Evolutionary conservation across 306 rosid species (phyloP), one percentile per base, ranked within the genome.

Genomic region (Abrus precatorius): DNA sequence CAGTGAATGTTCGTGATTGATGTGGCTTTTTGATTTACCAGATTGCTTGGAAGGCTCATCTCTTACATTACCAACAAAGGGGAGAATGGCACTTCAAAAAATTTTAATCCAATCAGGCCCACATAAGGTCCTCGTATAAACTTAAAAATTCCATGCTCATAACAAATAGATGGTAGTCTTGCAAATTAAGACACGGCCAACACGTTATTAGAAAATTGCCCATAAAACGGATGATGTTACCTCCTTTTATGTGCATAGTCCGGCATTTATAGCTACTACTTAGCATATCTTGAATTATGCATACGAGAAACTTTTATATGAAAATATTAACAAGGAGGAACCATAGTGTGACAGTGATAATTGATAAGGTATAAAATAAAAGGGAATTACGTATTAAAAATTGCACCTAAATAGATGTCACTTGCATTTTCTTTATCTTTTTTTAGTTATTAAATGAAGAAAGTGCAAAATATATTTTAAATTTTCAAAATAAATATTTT

Each of bases 41-140:
- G 7, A 61, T n/a, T 61, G 27, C 70, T 5, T 6, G 27, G 8
- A 33, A 68, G 4, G 28, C 49, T 55, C 29, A 45, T 55, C 82
- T 36, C 36, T 20, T 6, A 1, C 10, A 12, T 3, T 27, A 9
- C 30, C 12, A 28, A 33, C 54, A 7, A 10, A 7, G 40, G 63
- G 62, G 12, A 71, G 33, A 72, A 55, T 20, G 40, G 3, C 38
- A 34, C 52, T 54, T 72, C 40, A 54, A 14, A 47, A 59, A 52
- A 5, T 28, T 36, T 54, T 13, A 13, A 75, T 41, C n/a, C 44
- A 75, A 59, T 45, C 6, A 32, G 79, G 45, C 6, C 81, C 81
- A 36, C 14, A 20, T 72, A 11, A n/a, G 60, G 70, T 48, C 20
- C 71, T 60, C 30, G 28, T 6, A 62, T 36, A 33, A 20, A 69